phyloP scores from a whole-genome alignment of 202 grass and related monocot species.

The Dendrocalamus latiflorus region DNA sequence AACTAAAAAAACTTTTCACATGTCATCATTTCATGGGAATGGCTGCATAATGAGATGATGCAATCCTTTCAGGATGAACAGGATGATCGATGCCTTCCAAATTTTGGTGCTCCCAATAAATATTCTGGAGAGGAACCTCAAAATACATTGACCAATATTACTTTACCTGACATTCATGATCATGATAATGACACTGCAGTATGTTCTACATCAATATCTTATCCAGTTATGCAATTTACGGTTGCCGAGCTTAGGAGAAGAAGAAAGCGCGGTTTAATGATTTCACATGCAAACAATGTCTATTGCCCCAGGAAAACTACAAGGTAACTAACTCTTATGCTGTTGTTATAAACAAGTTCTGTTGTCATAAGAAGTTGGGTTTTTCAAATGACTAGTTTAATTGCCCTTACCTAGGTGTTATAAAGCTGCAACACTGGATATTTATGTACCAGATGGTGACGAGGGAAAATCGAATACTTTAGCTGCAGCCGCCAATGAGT shows the following conservation, averaged over 20 bases:
- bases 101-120: constrained; percentile 26
- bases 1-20: background rate
- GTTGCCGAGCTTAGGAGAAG: constrained; percentile 71
- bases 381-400: constrained; percentile 21
- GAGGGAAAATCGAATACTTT: constrained; percentile 64
- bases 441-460: constrained; percentile 53
- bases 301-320: constrained; percentile 35
- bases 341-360: constrained; percentile 34
- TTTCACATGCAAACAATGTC: constrained; percentile 36
- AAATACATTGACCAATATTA: constrained; percentile 32
- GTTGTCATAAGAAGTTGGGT: background rate
- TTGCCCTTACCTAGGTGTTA: constrained; percentile 53
- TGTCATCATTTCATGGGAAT: background rate
- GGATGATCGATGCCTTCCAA: background rate
- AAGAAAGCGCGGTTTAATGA: constrained; percentile 45
- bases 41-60: background rate
- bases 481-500: constrained; percentile 67
- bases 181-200: constrained; percentile 32
- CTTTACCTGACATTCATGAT: constrained; percentile 19
- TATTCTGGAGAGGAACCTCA: constrained; percentile 34
- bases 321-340: constrained; percentile 36
- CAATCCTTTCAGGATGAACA: constrained; percentile 36
- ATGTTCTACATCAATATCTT: constrained; percentile 48
- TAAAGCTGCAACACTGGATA: constrained; percentile 69
- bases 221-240: constrained; percentile 55